A percentile compares a stretch with the other conserved stretches of the same genome.
phyloP scores from a whole-genome alignment of 2,329 filamentous ascomycete species.

The Cylindrodendrum hubeiense region DNA sequence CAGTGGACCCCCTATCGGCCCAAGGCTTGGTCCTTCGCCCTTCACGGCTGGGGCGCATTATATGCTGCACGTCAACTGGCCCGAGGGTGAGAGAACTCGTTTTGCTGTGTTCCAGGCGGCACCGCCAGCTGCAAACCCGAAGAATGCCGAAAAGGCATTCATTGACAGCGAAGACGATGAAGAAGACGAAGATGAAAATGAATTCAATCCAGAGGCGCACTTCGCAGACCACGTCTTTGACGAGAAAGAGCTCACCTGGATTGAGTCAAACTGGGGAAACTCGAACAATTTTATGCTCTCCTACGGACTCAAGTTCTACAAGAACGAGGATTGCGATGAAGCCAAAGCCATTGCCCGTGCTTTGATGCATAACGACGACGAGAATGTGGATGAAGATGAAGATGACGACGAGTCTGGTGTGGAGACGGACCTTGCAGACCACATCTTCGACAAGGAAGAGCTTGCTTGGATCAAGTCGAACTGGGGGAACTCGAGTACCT shows the following conservation, averaged over 20 bases:
- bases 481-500: no score
- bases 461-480: no score
- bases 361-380: neutral
- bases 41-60: neutral
- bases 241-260: neutral
- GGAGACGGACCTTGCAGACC: no score
- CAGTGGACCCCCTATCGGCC: slow-evolving; percentile 10
- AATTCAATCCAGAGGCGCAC: neutral
- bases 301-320: neutral
- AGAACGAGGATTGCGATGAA: neutral
- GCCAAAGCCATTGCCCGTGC: neutral
- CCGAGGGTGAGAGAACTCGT: neutral
- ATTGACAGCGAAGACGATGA: no score
- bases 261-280: neutral
- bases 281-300: neutral
- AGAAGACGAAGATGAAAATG: neutral
- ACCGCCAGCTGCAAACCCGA: no score
- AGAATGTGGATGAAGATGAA: neutral
- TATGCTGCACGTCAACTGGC: neutral
- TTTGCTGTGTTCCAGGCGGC: neutral
- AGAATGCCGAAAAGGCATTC: neutral
- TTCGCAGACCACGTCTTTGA: neutral
- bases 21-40: slow-evolving; percentile 12
- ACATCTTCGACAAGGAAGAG: no score
- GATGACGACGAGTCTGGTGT: no score